Base-by-base conservation (phyloP, 2,329 filamentous ascomycete genomes). In the Colletotrichum costaricense region DNA sequence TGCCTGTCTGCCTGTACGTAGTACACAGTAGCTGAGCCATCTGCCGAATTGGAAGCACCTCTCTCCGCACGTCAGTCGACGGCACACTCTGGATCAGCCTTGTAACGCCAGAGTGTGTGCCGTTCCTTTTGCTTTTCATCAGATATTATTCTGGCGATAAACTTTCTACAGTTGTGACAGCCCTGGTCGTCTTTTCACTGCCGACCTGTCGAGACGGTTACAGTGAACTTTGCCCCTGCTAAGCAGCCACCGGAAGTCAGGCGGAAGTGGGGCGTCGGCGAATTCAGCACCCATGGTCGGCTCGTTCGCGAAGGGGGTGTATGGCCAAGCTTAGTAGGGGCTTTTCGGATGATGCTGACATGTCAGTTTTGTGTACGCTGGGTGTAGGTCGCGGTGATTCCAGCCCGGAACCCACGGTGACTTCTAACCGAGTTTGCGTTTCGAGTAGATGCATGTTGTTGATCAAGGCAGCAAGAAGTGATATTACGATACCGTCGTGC, bases 191-290 rank as follows among this genome's bases (percentile, higher is more conserved):
- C 38, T 42, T 19, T 14, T 42, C 14, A 24, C 30, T 49, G 26
- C 54, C 35, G n/a, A 58, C 33, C 33, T 16, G 46, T 54, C 16
- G 62, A n/a, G 24, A 66, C 19, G 30, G 14, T 42, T 26, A 54
- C 42, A 42, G 38, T 22, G 55, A 16, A 54, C 52, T 6, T 46
- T 54, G 30, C 60, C 67, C 60, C 24, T 66, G 55, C 33, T 26
- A 24, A 33, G 46, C 63, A 33, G 22, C 19, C 60, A 60, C 55
- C 62, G n/a, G 55, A 60, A 65, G 26, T 22, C 62, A 35, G 26
- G 14, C 63, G 46, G 46, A 7, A 54, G 63, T 67, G 68, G 68
- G 26, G 57, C 35, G 56, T 71, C 56, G 68, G 63, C 57, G 62
- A 67, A 26, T 71, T 63, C 63, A 57, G 19, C 12, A 57, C 26